Evolutionary conservation across 177 flowering plant genomes (phyloP).

Genomic region (Vitis hybrid): DNA sequence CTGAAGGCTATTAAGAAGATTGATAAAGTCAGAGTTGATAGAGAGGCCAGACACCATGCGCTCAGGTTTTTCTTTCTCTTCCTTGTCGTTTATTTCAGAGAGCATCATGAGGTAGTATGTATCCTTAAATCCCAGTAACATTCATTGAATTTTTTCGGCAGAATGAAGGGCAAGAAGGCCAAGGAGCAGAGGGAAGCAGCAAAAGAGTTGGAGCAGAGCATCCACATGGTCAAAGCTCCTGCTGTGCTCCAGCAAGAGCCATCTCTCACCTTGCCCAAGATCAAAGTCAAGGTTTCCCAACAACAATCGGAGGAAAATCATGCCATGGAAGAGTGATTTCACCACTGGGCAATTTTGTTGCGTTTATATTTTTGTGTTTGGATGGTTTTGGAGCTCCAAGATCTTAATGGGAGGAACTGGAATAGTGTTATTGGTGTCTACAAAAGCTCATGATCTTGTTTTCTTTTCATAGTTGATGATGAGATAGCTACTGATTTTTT

Average conservation of each 20-base stretch:
- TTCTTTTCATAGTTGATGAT: too few relatives aligned
- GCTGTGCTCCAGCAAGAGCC: constrained; percentile 27
- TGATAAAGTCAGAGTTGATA: constrained; percentile 49
- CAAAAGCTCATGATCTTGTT: too few relatives aligned
- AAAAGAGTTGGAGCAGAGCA: constrained; percentile 58
- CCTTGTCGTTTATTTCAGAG: too few relatives aligned
- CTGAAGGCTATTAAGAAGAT: constrained; percentile 76
- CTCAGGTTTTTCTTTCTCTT: constrained; percentile 36
- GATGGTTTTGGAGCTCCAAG: too few relatives aligned
- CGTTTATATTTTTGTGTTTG: too few relatives aligned
- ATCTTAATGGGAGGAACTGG: too few relatives aligned
- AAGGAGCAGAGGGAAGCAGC: constrained; percentile 39
- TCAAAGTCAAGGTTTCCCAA: constrained; percentile 41
- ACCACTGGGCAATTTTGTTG: too few relatives aligned
- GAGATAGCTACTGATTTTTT: too few relatives aligned
- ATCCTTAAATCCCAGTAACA: too few relatives aligned
- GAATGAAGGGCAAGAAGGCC: constrained; percentile 50
- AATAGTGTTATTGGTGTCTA: too few relatives aligned
- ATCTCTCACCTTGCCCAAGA: constrained; percentile 44
- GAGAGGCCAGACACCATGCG: constrained; percentile 40
- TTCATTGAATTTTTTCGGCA: constrained; percentile 14
- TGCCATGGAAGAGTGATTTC: constrained; percentile 49
- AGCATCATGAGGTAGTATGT: too few relatives aligned
- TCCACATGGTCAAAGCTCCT: constrained; percentile 61
- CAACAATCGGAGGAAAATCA: constrained; percentile 23